A percentile compares a stretch with the other conserved stretches of the same genome.
phyloP scores from a whole-genome alignment of 78 protist species.

The Fonticula alba region DNA sequence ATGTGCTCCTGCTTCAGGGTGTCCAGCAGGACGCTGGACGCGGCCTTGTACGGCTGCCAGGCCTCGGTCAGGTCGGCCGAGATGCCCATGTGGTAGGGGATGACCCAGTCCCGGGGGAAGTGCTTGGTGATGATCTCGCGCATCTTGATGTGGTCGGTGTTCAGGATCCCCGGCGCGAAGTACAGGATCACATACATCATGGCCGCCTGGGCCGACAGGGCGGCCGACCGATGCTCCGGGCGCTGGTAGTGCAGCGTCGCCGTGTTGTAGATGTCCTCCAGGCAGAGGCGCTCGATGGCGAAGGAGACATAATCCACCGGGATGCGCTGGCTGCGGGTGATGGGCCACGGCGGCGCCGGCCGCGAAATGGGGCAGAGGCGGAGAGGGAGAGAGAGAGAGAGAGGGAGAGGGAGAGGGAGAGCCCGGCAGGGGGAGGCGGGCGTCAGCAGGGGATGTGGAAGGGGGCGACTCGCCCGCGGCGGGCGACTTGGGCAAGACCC shows the following conservation, averaged over 20 bases:
- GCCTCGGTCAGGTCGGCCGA: constrained; percentile 64
- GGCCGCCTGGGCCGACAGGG: constrained; percentile 79
- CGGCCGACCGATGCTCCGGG: constrained; percentile 89
- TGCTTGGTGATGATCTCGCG: constrained; percentile 89
- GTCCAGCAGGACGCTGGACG: constrained; percentile 25
- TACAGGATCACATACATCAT: constrained; percentile 81
- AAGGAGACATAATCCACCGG: constrained; percentile 35
- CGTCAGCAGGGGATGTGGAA: no score
- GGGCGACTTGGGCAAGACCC: no score
- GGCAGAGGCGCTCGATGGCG: constrained; percentile 70
- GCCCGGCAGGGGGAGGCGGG: not conserved
- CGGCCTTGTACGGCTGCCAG: constrained; percentile 62
- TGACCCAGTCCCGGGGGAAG: constrained; percentile 88
- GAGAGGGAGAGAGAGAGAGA: not conserved
- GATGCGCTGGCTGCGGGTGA: not conserved
- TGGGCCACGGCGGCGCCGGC: no score
- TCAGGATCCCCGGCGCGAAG: constrained; percentile 71
- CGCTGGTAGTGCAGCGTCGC: constrained; percentile 48
- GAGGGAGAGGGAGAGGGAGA: not conserved
- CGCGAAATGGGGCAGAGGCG: no score
- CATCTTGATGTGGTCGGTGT: constrained; percentile 66
- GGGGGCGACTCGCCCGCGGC: constrained; percentile 8
- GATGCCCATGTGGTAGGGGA: constrained; percentile 81
- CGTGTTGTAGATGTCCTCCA: constrained; percentile 83
- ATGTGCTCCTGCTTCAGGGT: constrained; percentile 10